Evolutionary conservation across 2,329 filamentous ascomycete genomes (phyloP).

Genomic region (Biscogniauxia mediterranea): DNA sequence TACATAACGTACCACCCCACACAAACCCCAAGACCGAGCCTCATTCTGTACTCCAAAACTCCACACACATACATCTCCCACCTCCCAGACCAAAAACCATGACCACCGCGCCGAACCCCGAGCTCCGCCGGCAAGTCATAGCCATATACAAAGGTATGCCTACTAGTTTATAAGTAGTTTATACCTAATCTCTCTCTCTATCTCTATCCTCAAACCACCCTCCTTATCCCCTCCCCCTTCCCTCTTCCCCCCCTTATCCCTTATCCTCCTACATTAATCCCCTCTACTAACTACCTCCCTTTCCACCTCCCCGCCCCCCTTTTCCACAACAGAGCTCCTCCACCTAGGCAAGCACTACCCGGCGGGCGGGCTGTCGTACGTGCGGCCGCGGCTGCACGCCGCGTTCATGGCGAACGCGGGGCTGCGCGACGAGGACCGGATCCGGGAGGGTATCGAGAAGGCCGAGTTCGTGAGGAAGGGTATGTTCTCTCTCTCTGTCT

Average conservation of each 20-base stretch:
- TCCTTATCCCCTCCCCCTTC: neutral
- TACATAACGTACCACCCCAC: no score
- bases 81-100: conserved; percentile 17
- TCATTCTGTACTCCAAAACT: no score
- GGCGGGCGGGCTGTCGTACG: conserved; percentile 72
- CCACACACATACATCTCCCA: no score
- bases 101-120: conserved; percentile 45
- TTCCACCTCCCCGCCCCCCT: neutral
- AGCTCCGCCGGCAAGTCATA: conserved; percentile 76
- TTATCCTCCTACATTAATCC: neutral
- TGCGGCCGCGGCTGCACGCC: conserved; percentile 75
- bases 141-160: conserved; percentile 79
- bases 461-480: conserved; percentile 92
- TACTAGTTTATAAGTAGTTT: no score
- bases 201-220: no score
- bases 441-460: conserved; percentile 69
- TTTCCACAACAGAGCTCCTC: conserved; percentile 64
- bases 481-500: conserved; percentile 34
- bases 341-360: conserved; percentile 85
- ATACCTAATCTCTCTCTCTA: no score
- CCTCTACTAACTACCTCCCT: no score
- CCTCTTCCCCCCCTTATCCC: neutral
- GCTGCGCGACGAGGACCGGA: conserved; percentile 70
- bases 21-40: no score
- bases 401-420: conserved; percentile 77